Conservation (phyloP, 495 filamentous ascomycete genomes). For the Talaromyces proteolyticus region DNA sequence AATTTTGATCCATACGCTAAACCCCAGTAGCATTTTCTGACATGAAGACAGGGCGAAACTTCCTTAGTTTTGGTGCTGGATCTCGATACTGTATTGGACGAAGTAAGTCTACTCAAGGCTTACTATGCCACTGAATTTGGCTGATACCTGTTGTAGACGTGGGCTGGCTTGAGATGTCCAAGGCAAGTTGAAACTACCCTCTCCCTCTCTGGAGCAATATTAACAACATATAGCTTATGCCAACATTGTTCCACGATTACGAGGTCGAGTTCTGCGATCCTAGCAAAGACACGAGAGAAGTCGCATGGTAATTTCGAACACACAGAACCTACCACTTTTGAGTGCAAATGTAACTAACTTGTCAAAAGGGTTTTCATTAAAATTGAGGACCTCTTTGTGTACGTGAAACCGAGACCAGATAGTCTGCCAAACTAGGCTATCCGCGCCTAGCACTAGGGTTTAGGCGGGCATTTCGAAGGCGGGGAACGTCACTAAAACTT, state of each 20-base stretch:
- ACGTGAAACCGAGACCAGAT: background rate
- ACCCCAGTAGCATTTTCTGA: background rate
- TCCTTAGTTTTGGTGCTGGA: slow-evolving; percentile 56
- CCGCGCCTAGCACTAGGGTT: no score
- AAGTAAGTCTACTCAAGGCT: slow-evolving; percentile 30
- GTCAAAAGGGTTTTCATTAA: background rate
- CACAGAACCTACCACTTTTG: background rate
- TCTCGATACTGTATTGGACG: slow-evolving; percentile 62
- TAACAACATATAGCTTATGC: background rate
- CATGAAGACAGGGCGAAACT: background rate
- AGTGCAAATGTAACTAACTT: background rate
- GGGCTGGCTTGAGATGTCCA: background rate
- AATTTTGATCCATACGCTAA: background rate
- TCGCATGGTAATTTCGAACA: background rate
- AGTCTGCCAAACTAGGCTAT: background rate
- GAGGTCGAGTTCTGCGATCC: background rate
- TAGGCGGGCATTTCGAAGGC: background rate
- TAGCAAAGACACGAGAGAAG: background rate
- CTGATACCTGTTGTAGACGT: background rate
- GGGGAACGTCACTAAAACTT: background rate
- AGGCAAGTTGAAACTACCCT: background rate
- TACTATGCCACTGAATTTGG: background rate
- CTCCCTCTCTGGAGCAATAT: background rate
- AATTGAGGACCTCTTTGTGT: background rate
- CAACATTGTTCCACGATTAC: background rate